Conservation (phyloP, 805 yeast species). For the Kluyveromyces nonfermentans region DNA sequence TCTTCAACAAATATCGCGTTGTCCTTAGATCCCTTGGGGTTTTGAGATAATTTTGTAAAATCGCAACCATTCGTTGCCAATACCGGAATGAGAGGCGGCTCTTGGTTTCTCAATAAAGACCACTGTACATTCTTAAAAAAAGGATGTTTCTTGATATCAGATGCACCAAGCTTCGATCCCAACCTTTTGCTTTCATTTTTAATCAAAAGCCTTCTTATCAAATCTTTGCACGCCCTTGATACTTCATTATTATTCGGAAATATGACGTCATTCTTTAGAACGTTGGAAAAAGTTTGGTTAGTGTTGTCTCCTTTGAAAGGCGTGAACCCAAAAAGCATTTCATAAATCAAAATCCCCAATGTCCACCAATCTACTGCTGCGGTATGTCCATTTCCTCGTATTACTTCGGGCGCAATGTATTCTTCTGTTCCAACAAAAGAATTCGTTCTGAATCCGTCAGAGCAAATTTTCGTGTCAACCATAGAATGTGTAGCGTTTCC, state of each 20-base stretch:
- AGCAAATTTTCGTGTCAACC: constrained; percentile 87
- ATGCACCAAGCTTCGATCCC: constrained; percentile 91
- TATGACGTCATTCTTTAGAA: constrained; percentile 71
- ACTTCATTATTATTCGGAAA: constrained; percentile 64
- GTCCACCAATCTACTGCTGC: constrained; percentile 99
- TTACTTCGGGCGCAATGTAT: constrained; percentile 97
- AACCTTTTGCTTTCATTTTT: constrained; percentile 84
- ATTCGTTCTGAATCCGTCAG: constrained; percentile 92
- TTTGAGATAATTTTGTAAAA: constrained; percentile 31
- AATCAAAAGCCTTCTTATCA: constrained; percentile 71
- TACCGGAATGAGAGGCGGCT: constrained; percentile 93
- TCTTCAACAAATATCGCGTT: constrained; percentile 12
- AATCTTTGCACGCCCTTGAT: constrained; percentile 65
- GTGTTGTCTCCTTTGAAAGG: constrained; percentile 92
- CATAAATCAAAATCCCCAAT: constrained; percentile 82
- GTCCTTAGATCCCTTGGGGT: constrained; percentile 14
- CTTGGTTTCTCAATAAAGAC: constrained; percentile 87
- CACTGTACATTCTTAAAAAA: constrained; percentile 89
- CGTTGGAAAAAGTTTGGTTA: constrained; percentile 81
- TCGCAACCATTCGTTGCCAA: constrained; percentile 47
- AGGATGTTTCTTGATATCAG: constrained; percentile 84
- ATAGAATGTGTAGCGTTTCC: constrained; percentile 27
- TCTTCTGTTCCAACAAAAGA: constrained; percentile 99
- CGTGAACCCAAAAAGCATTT: constrained; percentile 91
- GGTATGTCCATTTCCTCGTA: constrained; percentile 94